Evolutionary conservation across 2,329 filamentous ascomycete species (phyloP).

Genomic region (Berkeleyomyces rouxiae): DNA sequence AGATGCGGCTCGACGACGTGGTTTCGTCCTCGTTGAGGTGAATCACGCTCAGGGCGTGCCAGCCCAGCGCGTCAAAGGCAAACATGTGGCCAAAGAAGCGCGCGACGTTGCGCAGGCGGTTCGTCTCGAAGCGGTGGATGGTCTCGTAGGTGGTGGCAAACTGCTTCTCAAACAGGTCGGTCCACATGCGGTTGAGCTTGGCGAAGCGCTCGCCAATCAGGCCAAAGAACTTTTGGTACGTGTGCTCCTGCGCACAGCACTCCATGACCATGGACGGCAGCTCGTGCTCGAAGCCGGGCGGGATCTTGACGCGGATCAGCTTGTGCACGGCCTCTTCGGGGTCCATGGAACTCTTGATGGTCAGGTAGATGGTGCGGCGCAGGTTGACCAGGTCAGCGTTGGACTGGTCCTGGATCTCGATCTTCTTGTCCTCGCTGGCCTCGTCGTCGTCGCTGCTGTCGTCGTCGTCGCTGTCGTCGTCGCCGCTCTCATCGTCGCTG

Average conservation of each 20-base stretch:
- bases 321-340: slow-evolving; percentile 97
- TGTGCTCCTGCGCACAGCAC: slow-evolving; percentile 89
- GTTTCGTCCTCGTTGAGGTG: slow-evolving; percentile 95
- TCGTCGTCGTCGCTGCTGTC: slow-evolving; percentile 60
- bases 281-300: slow-evolving; percentile 72
- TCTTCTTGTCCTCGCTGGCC: slow-evolving; percentile 58
- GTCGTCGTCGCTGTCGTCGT: slow-evolving; percentile 35
- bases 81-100: slow-evolving; percentile 88
- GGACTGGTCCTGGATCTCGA: slow-evolving; percentile 96
- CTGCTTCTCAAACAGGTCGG: slow-evolving; percentile 74
- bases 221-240: slow-evolving; percentile 95
- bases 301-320: slow-evolving; percentile 83
- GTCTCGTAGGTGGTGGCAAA: slow-evolving; percentile 94
- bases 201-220: slow-evolving; percentile 87
- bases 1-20: slow-evolving; percentile 89
- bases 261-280: slow-evolving; percentile 94
- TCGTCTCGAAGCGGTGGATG: slow-evolving; percentile 93
- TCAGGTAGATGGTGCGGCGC: slow-evolving; percentile 86
- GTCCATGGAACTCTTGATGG: slow-evolving; percentile 89
- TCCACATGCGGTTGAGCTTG: slow-evolving; percentile 91
- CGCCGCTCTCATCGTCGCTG: slow-evolving; percentile 54
- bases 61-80: slow-evolving; percentile 73
- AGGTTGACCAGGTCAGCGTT: slow-evolving; percentile 92
- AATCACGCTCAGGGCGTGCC: slow-evolving; percentile 73
- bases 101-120: slow-evolving; percentile 84